Evolutionary conservation across 345 rosid species (phyloP), one percentile per base, ranked within the genome.

Genomic region (Heritiera littoralis): DNA sequence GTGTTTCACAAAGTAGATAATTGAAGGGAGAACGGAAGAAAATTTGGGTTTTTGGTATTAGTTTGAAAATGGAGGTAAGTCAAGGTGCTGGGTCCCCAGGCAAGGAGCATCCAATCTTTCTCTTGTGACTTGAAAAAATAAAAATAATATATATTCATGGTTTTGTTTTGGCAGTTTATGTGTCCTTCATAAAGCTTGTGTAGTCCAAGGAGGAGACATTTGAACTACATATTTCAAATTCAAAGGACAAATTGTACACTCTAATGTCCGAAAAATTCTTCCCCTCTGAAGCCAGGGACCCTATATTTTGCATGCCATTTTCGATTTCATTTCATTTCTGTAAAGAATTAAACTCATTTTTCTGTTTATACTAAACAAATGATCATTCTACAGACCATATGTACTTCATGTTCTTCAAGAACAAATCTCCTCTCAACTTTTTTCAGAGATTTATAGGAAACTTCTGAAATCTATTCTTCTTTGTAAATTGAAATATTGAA

Each of bases 191-290:
- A 35, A 35, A 35, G 38, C 38, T 35, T 35, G 38, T 88, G 88
- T 86, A 79, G 85, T 76, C 80, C 51, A 59, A 43, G 74, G 65
- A 43, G 88, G 88, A 80, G 78, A 84, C 87, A 86, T 76, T 35
- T 74, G 79, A 41, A 81, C 81, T 70, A 45, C 76, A 45, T 60
- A 76, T 78, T 85, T 85, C 79, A 66, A 67, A 72, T 80, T 75
- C 59, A 75, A 73, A 84, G 79, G 82, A 79, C 83, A 80, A 72
- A 45, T 78, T 71, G 80, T 79, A 48, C 84, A 65, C 75, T 75
- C 76, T 65, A 7, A 3, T 56, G 81, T 82, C 80, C 80, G 54
- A 66, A 74, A 35, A 60, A 15, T 74, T 79, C 58, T 51, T 41
- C 75, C 71, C 40, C 32, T 63, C 71, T 74, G 67, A 9, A 35